These are phyloP conservation scores for Alternaria hordeiaustralica DNA, from an alignment of 2,329 filamentous ascomycete species.

Conservation along the genomic window DNA sequence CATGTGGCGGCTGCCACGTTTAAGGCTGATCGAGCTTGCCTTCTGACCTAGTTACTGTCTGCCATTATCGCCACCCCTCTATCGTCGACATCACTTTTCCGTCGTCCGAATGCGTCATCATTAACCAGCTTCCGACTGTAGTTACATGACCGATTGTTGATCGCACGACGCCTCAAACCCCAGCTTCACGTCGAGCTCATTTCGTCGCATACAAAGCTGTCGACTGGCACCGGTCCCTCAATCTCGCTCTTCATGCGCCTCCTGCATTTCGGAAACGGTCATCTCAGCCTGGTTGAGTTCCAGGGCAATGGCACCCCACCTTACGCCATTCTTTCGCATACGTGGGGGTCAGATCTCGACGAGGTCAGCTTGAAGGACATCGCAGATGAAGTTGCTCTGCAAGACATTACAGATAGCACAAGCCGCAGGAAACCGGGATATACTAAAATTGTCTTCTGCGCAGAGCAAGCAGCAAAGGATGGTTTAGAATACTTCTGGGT, in stretches of 20 bases:
- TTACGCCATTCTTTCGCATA: not conserved
- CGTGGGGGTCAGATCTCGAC: not conserved
- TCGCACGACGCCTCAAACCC: not conserved
- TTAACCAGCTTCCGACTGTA: not conserved
- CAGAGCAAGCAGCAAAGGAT: not conserved
- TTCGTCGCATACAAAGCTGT: not conserved
- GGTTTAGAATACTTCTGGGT: not conserved
- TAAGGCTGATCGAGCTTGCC: too few species aligned
- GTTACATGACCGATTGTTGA: rapidly evolving
- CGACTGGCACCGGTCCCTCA: not conserved
- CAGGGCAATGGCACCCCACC: not conserved
- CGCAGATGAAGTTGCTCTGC: not conserved
- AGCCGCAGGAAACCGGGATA: not conserved
- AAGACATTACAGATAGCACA: not conserved
- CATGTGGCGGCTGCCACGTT: too few species aligned
- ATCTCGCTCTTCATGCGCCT: not conserved
- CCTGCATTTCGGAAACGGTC: not conserved
- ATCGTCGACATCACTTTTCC: not conserved
- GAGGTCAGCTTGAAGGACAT: not conserved
- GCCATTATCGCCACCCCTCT: not conserved
- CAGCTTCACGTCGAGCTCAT: rapidly evolving
- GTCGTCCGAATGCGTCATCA: rapidly evolving
- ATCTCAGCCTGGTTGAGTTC: not conserved
- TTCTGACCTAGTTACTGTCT: not conserved
- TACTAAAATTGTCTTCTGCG: not conserved